Base-by-base conservation (phyloP, 140 eudicot species). In the Anethum foeniculum region DNA sequence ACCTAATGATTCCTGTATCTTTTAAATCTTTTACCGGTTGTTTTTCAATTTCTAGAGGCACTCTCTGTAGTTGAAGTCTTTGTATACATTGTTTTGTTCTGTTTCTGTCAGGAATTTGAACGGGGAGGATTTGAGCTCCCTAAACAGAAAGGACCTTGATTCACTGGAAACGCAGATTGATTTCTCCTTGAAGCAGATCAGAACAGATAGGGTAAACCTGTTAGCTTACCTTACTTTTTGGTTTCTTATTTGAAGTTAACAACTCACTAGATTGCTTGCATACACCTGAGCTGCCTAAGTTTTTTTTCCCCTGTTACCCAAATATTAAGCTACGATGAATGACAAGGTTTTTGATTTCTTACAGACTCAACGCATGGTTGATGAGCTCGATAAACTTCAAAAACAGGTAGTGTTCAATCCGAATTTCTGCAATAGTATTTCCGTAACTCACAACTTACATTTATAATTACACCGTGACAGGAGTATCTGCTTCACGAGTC, bases 121-220 rank as follows among this genome's bases (percentile, higher is more conserved):
- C 79, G 98, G 98, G 8, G 98, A 94, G 86, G 98, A 94, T 88
- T 93, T 94, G 80, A 97, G 93, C 11, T 94, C 97, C 60, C 83
- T 94, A 79, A 90, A 83, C 89, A 90, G 93, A 91, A 94, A 92
- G 85, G 97, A 94, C 52, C 97, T 94, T 12, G 97, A 94, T 75
- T 84, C 93, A 58, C 90, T 94, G 21, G 98, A 94, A 82, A 85
- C 88, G 68, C 97, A 94, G 82, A 97, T 92, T 49, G 97, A 92
- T 76, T 84, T 87, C 80, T 88, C 98, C 56, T 83, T 94, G 71
- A 94, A 89, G 89, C 96, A 88, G 81, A 90, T 94, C 69, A 88
- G 98, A 89, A 88, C 98, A 72, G 88, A 91, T 13, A 78, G 95
- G 91, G 98, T 94, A 74, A 74, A 74, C 54, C 51, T 19, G 18